Evolutionary conservation across 495 filamentous ascomycete genomes (phyloP), one percentile per base, ranked within the genome.

Genomic region (Penicillium roqueforti): DNA sequence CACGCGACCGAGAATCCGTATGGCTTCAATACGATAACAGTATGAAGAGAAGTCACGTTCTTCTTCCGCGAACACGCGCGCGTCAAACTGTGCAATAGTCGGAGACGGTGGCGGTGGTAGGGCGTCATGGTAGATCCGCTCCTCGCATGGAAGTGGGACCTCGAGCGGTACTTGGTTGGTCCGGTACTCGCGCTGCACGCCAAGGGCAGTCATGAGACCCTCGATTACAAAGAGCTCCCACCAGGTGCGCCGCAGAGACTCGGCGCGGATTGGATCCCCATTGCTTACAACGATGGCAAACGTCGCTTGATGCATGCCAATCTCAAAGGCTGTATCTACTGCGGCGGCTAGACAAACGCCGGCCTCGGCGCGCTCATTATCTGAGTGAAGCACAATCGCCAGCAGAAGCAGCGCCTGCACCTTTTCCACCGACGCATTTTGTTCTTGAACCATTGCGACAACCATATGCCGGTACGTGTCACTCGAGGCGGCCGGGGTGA

Each of bases 211-310:
- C 50, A 82, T 57, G 59, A 82, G 67, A 9, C 73, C 77, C 60
- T 95, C 90, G 13, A 89, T 80, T 38, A 91, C 81, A 62, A 86
- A 95, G 44, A 96, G 68, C 58, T 95, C 89, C 91, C 91, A 96
- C 91, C 89, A 95, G 14, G 90, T 95, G 37, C 91, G 80, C 23
- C 91, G 78, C 79, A 88, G 83, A 62, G 86, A 86, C 63, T 96
- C 91, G 32, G 82, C 85, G 6, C 86, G 66, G 7, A 88, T 72
- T 0, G 75, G 74, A 49, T 84, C 76, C 7, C 69, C 68, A 26
- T 69, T 62, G 32, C 77, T 70, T 59, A 81, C 69, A 3, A 66
- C 55, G 2, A 63, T 56, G 4, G 80, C 75, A 56, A 77, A 87
- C 9, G 63, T 62, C 48, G 66, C 70, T 53, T 79, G 82, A 68